These are phyloP conservation scores for Zasmidium citrigriseum DNA, from an alignment of 2,329 filamentous ascomycete species.

Conservation along the genomic window DNA sequence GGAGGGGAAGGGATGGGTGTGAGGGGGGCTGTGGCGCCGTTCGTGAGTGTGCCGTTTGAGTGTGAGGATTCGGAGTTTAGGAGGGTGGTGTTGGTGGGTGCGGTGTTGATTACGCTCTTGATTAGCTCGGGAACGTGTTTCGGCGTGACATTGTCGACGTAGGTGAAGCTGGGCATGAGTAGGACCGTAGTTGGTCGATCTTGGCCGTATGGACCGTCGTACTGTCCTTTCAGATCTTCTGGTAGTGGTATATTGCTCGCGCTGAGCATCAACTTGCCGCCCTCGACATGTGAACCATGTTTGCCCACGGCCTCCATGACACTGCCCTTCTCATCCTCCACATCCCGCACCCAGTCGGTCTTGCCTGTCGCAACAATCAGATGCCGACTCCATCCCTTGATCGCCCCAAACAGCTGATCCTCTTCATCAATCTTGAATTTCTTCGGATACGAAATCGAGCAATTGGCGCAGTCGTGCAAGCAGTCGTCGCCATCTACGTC, in stretches of 20 bases:
- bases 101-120: conserved; percentile 65
- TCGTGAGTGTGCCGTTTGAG: conserved; percentile 11
- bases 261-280: conserved; percentile 77
- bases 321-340: conserved; percentile 75
- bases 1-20: conserved; percentile 17
- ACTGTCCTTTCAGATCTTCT: conserved; percentile 60
- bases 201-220: conserved; percentile 47
- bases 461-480: conserved; percentile 80
- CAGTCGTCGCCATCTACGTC: conserved; percentile 85
- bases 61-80: conserved; percentile 39
- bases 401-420: conserved; percentile 79
- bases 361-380: conserved; percentile 93
- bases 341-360: conserved; percentile 88
- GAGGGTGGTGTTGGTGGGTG: conserved; percentile 73
- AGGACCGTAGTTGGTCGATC: conserved; percentile 74
- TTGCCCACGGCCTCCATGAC: conserved; percentile 57
- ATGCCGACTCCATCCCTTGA: conserved; percentile 88
- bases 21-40: conserved; percentile 14
- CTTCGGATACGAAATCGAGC: conserved; percentile 76
- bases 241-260: conserved; percentile 89
- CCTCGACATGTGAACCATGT: conserved; percentile 27
- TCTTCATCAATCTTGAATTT: conserved; percentile 70
- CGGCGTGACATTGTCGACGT: conserved; percentile 82
- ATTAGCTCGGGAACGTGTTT: conserved; percentile 72
- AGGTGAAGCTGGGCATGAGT: conserved; percentile 79